A percentile compares a stretch with the other conserved stretches of the same genome.
Conservation (phyloP, 352 stramenopile species). For the Globisporangium cederbergense region DNA sequence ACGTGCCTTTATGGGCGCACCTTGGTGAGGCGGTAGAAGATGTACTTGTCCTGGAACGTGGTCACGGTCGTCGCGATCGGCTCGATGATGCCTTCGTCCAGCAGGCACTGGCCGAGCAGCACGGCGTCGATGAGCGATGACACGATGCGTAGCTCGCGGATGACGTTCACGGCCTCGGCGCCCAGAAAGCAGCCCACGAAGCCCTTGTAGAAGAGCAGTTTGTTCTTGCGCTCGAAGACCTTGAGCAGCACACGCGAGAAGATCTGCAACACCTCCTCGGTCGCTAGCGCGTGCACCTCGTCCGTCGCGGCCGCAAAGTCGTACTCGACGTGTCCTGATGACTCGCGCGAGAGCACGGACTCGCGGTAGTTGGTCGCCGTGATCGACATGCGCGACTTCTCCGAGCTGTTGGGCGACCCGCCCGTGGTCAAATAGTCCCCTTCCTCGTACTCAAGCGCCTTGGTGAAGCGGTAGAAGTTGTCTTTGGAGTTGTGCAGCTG, state of each 20-base stretch:
- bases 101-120: constrained; percentile 70
- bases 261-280: constrained; percentile 69
- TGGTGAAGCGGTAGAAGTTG: constrained; percentile 85
- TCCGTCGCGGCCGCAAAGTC: constrained; percentile 72
- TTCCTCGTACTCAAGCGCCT: constrained; percentile 47
- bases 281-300: constrained; percentile 78
- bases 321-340: constrained; percentile 53
- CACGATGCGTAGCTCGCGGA: constrained; percentile 72
- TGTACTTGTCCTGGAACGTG: constrained; percentile 85
- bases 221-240: constrained; percentile 87
- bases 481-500: constrained; percentile 82
- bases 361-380: constrained; percentile 72
- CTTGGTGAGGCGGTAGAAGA: constrained; percentile 78
- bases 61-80: constrained; percentile 64
- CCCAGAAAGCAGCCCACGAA: constrained; percentile 79
- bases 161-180: constrained; percentile 78
- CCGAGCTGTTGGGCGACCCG: constrained; percentile 13
- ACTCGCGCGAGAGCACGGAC: constrained; percentile 68
- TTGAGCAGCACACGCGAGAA: constrained; percentile 70
- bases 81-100: constrained; percentile 81
- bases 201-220: constrained; percentile 86
- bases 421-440: constrained; percentile 23
- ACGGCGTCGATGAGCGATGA: constrained; percentile 74
- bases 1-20: constrained; percentile 28
- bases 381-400: constrained; percentile 40